Evolutionary conservation across 345 rosid genomes (phyloP), one percentile per base, ranked within the genome.

Genomic region (Citrus cavaleriei): DNA sequence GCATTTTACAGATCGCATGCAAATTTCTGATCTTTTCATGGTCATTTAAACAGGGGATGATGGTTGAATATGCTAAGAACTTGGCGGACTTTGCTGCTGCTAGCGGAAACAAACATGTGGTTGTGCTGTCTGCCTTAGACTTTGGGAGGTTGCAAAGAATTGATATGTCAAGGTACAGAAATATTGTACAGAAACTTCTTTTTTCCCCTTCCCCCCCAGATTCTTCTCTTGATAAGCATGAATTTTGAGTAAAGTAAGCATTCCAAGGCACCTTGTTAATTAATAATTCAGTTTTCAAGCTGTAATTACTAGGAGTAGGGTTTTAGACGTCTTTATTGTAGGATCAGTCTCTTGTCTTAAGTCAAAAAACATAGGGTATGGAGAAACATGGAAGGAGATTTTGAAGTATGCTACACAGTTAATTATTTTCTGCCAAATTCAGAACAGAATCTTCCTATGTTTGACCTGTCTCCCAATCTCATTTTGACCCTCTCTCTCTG

Each of bases 61-160:
- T 91, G 91, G 79, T 90, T 70, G 91, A 90, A 55, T 91, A 89
- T 86, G 95, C 97, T 42, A 91, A 88, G 81, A 87, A 91, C 84
- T 73, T 94, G 83, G 97, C 97, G 7, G 81, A 93, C 72, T 94
- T 90, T 89, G 97, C 97, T 85, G 89, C 79, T 80, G 76, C 92
- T 30, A 90, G 85, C 79, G 93, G 97, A 81, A 96, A 87, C 86
- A 89, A 91, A 79, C 90, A 91, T 70, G 90, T 89, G 10, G 73
- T 91, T 74, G 81, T 94, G 73, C 91, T 96, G 62, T 94, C 98
- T 16, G 85, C 94, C 88, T 88, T 96, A 79, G 99, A 96, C 77
- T 96, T 96, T 89, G 91, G 92, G 71, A 92, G 87, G 84, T 92
- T 89, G 93, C 91, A 87, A 84, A 90, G 77, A 84, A 89, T 92